Conservation (phyloP, 306 rosid species). For the Elaeagnus macrophylla region DNA sequence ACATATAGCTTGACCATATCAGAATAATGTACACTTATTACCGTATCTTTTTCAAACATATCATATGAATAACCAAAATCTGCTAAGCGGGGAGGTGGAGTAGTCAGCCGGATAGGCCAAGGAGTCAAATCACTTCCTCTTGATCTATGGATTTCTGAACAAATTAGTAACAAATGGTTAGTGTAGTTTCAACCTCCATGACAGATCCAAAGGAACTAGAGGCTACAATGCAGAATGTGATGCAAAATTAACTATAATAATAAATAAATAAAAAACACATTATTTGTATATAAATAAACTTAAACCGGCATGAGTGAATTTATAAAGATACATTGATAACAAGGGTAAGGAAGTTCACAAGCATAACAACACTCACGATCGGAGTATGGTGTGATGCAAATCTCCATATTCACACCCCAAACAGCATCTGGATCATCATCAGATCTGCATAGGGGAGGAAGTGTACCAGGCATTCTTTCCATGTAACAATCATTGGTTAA, state of each 20-base stretch:
- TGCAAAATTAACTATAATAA: no score
- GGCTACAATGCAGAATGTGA: no score
- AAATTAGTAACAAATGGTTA: not conserved
- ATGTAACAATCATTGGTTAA: slow-evolving; percentile 76
- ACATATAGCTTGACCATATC: not conserved
- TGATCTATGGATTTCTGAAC: slow-evolving; percentile 55
- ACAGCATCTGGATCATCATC: slow-evolving; percentile 84
- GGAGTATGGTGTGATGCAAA: slow-evolving; percentile 85
- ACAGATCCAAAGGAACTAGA: no score
- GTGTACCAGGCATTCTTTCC: slow-evolving; percentile 70
- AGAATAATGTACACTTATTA: slow-evolving; percentile 20
- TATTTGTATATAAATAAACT: no score
- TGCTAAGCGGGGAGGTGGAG: slow-evolving; percentile 84
- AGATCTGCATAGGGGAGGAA: slow-evolving; percentile 85
- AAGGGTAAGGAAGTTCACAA: no score
- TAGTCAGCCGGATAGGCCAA: slow-evolving; percentile 90
- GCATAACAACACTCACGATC: slow-evolving; percentile 56
- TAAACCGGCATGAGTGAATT: no score
- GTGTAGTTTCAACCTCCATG: not conserved
- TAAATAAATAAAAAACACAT: no score
- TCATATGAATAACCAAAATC: slow-evolving; percentile 78
- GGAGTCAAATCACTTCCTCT: slow-evolving; percentile 94
- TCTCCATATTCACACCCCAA: slow-evolving; percentile 83
- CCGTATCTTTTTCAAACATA: slow-evolving; percentile 82
- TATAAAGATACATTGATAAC: no score